Evolutionary conservation across 192 early-diverging fungal genomes (phyloP), one percentile per base, ranked within the genome.

Genomic region (Chytriomyces hyalinus): DNA sequence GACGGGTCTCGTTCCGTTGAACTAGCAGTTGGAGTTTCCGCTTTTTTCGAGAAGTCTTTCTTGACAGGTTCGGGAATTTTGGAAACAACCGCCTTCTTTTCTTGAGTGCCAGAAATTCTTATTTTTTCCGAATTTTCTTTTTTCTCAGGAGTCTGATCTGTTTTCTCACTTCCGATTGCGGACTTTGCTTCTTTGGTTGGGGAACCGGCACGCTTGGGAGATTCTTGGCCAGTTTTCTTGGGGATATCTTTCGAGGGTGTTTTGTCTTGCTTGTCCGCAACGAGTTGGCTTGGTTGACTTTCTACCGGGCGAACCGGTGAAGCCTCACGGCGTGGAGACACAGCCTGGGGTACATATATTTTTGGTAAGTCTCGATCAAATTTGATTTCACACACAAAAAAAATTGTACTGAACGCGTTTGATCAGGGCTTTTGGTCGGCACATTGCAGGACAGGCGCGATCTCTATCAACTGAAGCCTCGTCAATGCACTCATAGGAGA

Each of bases 401-500:
- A 13, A n/a, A 13, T 2, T n/a, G 53, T 3, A 57, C 53, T 20
- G 53, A 57, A 57, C 20, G 53, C 53, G 53, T 36, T 36, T 36
- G 1, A 36, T 36, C 36, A 36, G 36, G 36, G 53, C 53, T n/a
- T n/a, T 57, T 13, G 53, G 53, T 69, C 17, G 67, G 67, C 15
- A 47, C 77, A 75, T 75, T 15, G 9, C 20, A 26, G 43, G 10
- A 49, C 73, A 75, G 6, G 48, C 11, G 6, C 11, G 15, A 22
- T 64, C 49, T 43, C 63, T 22, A 17, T 28, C 64, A 7, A n/a
- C 61, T 10, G 48, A 48, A 11, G 17, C 24, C 22, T n/a, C 48
- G 53, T 75, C 73, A 15, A 64, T n/a, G 7, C 64, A 20, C 15
- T 26, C 6, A 49, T 75, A 75, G 6, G 66, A n/a, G 6, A 75